Evolutionary conservation across 495 filamentous ascomycete species (phyloP), one percentile per base, ranked within the genome.

Genomic region (Clavariopsis aquatica): DNA sequence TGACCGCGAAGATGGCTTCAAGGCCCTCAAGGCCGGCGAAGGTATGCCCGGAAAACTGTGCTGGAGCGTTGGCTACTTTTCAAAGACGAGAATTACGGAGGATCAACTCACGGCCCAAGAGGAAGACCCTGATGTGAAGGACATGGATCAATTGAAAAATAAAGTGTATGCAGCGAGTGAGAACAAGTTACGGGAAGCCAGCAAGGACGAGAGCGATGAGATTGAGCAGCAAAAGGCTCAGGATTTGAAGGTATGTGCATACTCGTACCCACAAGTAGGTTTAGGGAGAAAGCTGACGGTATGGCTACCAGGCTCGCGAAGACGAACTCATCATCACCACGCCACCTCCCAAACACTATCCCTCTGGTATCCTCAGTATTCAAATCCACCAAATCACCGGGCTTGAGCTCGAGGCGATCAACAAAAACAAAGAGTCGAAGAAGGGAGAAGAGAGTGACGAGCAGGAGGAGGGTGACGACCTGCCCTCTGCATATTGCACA

Each of bases 361-460:
- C 83, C 0, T 82, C 80, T 9, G 88, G 88, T 17, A 81, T 91
- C 49, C 76, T 91, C 6, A 80, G 83, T 31, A 80, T 91, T 36
- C 85, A 88, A 60, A 86, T 90, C 57, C 88, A 90, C 70, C 86
- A 91, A 43, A 88, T 91, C 54, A 85, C 84, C 0, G 86, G 88
- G 1, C 78, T 91, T 4, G 83, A 87, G 60, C 76, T 87, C 5
- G 83, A 85, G 57, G 69, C 69, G n/a, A 69, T 76, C 45, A 79
- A 69, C 78, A 85, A 75, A 74, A 79, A 65, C 61, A 75, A 64
- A 71, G 76, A 65, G 3, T 76, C 76, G 31, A 74, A 79, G 31
- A 72, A 69, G 28, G 75, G 78, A 13, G 72, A 80, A 34, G 72
- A 73, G 6, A 78, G 82, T 56, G 82, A 89, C 49, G 84, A 85